Evolutionary conservation across 1,284 basidiomycete genomes (phyloP), one percentile per base, ranked within the genome.

Genomic region (Erythrobasidium hasegawianum): DNA sequence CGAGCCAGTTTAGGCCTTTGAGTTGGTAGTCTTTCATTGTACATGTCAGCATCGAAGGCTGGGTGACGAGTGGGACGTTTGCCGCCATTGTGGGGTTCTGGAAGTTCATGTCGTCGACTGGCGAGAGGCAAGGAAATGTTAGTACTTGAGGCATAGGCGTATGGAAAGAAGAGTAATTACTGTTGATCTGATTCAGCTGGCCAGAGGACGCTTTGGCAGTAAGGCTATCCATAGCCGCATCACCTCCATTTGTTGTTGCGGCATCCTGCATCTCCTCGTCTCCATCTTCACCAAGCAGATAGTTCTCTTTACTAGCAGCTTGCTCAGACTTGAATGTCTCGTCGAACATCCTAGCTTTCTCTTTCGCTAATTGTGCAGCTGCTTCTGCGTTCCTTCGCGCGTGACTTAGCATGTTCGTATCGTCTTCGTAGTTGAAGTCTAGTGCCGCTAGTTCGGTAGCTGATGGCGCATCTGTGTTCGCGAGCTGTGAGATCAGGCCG

Each of bases 21-120:
- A 98, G 80, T 78, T 99, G 96, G 77, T 98, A 99, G 78, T 98
- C 96, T 79, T 99, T 99, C 64, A 99, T 81, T 72, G 93, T 89
- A 14, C 93, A 92, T 83, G 92, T 94, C 69, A 99, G 82, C 88
- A 98, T 96, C 79, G 87, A 88, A 20, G 96, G 96, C 77, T 99
- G 96, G 33, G 85, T 84, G 72, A 96, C 87, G 2, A 87, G 89
- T 74, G 95, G 80, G 38, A 87, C 86, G 40, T 91, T 92, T 61
- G 84, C 88, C 73, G 96, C 81, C n/a, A 92, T 90, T 2, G 91
- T 90, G 1, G 96, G 96, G 76, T 99, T 98, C 79, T 97, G 91
- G 86, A 99, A 98, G 80, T 98, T 97, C 64, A 98, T 85, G 77
- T 98, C 95, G 75, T 98, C 95, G 45, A 89, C 94, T 26, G 29